These are phyloP conservation scores for Suillus bovinus DNA, from an alignment of 768 basidiomycete species.

Conservation along the genomic window DNA sequence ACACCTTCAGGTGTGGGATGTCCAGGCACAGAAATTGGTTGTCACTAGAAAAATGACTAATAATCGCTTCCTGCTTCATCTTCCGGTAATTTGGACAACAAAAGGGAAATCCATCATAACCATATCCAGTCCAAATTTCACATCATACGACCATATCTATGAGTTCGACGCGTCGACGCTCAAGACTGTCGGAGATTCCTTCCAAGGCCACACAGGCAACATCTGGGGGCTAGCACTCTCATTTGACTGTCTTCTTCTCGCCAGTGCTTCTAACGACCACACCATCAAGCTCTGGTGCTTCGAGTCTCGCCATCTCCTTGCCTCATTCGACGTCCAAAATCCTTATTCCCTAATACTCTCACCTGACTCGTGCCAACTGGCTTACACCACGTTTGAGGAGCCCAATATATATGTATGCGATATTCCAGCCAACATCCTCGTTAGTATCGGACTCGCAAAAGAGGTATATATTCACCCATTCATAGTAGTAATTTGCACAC, in stretches of 20 bases:
- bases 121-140: too few species aligned
- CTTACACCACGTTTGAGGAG: not conserved
- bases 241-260: not conserved
- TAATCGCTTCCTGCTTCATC: too few species aligned
- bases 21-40: not conserved
- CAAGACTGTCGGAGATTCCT: not conserved
- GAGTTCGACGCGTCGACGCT: not conserved
- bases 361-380: not conserved
- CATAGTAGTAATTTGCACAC: not conserved
- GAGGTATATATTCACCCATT: not conserved
- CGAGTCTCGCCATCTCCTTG: not conserved
- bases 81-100: not conserved
- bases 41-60: too few species aligned
- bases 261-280: not conserved
- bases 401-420: not conserved
- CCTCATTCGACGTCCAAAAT: not conserved
- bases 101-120: not conserved
- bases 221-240: not conserved
- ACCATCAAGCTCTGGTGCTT: not conserved
- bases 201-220: not conserved
- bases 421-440: not conserved
- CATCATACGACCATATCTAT: too few species aligned
- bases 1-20: not conserved
- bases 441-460: not conserved
- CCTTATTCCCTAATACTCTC: not conserved